Conservation (phyloP, 2,329 filamentous ascomycete genomes). For the Colletotrichum navitas region DNA sequence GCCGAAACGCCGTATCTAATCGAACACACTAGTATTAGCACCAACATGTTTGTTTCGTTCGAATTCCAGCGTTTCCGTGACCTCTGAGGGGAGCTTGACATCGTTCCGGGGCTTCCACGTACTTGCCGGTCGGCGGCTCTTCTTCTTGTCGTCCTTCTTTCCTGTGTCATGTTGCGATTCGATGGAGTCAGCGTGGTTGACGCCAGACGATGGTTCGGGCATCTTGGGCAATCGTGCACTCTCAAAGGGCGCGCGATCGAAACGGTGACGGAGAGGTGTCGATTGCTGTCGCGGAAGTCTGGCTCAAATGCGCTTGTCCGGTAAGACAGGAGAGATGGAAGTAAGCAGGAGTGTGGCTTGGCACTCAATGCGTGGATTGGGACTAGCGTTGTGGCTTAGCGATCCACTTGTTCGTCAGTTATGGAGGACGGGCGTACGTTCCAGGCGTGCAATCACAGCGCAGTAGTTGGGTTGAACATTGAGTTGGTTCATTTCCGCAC, state of each 20-base stretch:
- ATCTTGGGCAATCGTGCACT: slow-evolving; percentile 51
- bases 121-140: slow-evolving; percentile 94
- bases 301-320: slow-evolving; percentile 11
- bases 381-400: slow-evolving; percentile 40
- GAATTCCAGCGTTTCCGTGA: slow-evolving; percentile 29
- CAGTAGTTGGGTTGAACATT: background rate
- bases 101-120: slow-evolving; percentile 55
- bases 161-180: slow-evolving; percentile 65
- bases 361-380: slow-evolving; percentile 23
- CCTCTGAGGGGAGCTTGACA: slow-evolving; percentile 9
- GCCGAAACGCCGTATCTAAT: slow-evolving; percentile 93
- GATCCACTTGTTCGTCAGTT: slow-evolving; percentile 22
- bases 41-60: background rate
- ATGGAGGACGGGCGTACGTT: slow-evolving; percentile 3
- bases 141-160: slow-evolving; percentile 79
- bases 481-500: too few species aligned
- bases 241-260: slow-evolving; percentile 33
- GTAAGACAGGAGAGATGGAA: slow-evolving; percentile 29
- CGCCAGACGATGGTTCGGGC: slow-evolving; percentile 61
- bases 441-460: background rate
- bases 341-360: slow-evolving; percentile 41
- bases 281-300: slow-evolving; percentile 22
- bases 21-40: slow-evolving; percentile 24
- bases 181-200: slow-evolving; percentile 66
- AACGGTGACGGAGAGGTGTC: slow-evolving; percentile 7